phyloP scores from a whole-genome alignment of 495 filamentous ascomycete species.

The Aspergillus hancockii region DNA sequence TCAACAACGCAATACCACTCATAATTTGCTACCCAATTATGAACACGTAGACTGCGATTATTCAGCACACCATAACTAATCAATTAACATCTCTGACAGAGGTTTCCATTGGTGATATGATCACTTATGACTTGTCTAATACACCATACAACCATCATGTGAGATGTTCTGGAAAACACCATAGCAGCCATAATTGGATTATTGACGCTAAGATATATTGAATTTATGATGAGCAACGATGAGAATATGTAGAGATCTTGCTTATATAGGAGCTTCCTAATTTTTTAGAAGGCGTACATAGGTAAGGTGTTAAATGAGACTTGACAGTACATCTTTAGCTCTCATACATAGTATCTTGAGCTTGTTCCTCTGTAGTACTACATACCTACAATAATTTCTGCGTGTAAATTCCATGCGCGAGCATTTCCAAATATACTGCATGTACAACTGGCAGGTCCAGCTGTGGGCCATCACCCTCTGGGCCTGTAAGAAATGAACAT shows the following conservation, averaged over 20 bases:
- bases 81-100: not conserved
- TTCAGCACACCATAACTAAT: not conserved
- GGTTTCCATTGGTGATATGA: not conserved
- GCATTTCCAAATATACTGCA: constrained; percentile 7
- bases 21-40: not conserved
- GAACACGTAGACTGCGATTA: not conserved
- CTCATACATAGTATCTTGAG: not conserved
- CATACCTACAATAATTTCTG: not conserved
- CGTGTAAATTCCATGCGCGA: not conserved
- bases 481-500: constrained; percentile 23
- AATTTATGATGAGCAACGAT: not conserved
- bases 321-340: not conserved
- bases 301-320: not conserved
- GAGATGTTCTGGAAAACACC: not conserved
- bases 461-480: not conserved
- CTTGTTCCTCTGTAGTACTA: not conserved
- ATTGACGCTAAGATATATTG: not conserved
- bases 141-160: not conserved
- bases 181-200: not conserved
- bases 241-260: not conserved
- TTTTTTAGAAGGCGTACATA: not conserved
- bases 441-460: constrained; percentile 16
- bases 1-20: not conserved
- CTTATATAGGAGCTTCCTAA: not conserved
- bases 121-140: not conserved